Percentiles rank a stretch among this genome's conserved stretches.
Conservation (phyloP, 345 rosid species). For the Ricinus communis region DNA sequence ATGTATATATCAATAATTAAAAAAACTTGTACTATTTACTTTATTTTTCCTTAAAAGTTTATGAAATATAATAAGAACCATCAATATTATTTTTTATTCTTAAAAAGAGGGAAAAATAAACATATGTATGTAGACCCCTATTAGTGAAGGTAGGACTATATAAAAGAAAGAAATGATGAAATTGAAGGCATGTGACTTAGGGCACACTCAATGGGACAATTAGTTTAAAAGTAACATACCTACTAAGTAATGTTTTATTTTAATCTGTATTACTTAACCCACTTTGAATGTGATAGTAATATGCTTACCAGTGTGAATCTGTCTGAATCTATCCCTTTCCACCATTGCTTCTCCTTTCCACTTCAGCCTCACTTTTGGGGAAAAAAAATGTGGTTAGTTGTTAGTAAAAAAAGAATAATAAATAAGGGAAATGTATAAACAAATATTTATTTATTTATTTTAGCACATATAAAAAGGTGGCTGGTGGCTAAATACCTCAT, state of each 20-base stretch:
- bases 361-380: constrained; percentile 13
- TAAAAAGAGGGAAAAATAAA: neutral
- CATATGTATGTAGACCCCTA: neutral
- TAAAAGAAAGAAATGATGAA: neutral
- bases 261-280: constrained; percentile 17
- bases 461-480: neutral
- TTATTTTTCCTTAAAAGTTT: too few species aligned
- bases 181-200: constrained; percentile 29
- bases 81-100: too few species aligned
- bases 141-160: neutral
- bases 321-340: constrained; percentile 20
- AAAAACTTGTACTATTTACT: too few species aligned
- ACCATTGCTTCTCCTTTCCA: constrained; percentile 31
- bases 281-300: constrained; percentile 25
- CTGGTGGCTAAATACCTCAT: neutral
- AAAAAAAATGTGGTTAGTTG: neutral
- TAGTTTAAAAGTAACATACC: constrained; percentile 32
- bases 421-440: neutral
- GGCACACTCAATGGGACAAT: constrained; percentile 23
- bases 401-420: too few species aligned
- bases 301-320: constrained; percentile 22
- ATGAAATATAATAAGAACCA: too few species aligned
- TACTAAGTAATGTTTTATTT: constrained; percentile 27
- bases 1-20: too few species aligned
- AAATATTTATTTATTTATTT: neutral